Evolutionary conservation across 2,329 filamentous ascomycete species (phyloP).

Genomic region (Rasamsonia emersonii): DNA sequence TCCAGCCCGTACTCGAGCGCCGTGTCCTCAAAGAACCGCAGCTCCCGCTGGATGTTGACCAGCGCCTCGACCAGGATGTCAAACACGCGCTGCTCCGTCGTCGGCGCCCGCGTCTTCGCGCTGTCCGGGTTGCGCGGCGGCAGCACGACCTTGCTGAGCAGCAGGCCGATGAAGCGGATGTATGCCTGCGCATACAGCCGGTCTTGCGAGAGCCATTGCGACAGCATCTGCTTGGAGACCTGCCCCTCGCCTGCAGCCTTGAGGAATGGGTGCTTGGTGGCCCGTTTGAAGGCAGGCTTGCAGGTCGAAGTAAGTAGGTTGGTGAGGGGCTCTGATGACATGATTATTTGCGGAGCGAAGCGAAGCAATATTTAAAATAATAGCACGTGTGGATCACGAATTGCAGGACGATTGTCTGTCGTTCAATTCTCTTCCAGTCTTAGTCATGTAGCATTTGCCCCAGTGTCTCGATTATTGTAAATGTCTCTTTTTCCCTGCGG

Average conservation of each 20-base stretch:
- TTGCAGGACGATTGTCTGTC: not conserved
- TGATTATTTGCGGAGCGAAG: slow-evolving; percentile 11
- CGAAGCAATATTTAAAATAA: too few species aligned
- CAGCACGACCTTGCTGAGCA: slow-evolving; percentile 54
- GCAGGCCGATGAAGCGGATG: slow-evolving; percentile 56
- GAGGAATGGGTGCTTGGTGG: slow-evolving; percentile 61
- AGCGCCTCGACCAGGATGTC: slow-evolving; percentile 57
- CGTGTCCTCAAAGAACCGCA: slow-evolving; percentile 59
- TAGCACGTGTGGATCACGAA: too few species aligned
- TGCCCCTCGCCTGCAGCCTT: slow-evolving; percentile 55
- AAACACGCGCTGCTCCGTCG: slow-evolving; percentile 48
- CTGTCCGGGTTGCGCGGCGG: slow-evolving; percentile 26
- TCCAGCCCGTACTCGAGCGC: slow-evolving; percentile 52
- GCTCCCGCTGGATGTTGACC: slow-evolving; percentile 58
- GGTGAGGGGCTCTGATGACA: slow-evolving; percentile 41
- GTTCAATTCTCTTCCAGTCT: not conserved
- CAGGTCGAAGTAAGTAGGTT: slow-evolving; percentile 47
- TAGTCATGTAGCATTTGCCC: too few species aligned
- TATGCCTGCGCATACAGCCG: slow-evolving; percentile 63
- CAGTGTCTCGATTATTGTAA: too few species aligned
- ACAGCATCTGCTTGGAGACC: slow-evolving; percentile 47
- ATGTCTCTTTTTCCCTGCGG: too few species aligned
- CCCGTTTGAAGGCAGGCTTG: slow-evolving; percentile 40
- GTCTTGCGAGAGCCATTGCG: slow-evolving; percentile 64
- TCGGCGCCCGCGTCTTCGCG: slow-evolving; percentile 17